Evolutionary conservation across 352 stramenopile genomes (phyloP), one percentile per base, ranked within the genome.

Genomic region (Phytophthora tentaculata): DNA sequence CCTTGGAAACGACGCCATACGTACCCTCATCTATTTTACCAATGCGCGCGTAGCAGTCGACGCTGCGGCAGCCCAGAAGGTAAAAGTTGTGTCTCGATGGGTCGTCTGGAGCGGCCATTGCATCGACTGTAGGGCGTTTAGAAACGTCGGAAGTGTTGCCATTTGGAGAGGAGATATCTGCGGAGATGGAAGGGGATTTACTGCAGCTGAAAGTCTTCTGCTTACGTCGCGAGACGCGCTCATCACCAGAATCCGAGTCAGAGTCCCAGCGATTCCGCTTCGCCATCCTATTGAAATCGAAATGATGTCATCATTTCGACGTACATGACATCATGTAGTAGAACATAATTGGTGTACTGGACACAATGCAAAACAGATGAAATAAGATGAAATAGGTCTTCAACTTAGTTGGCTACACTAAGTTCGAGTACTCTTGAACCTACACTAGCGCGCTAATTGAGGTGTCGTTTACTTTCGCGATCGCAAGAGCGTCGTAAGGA

Each of bases 1-100:
- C 97, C 59, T 97, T 97, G 67, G 95, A 99, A 3, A 99, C 97
- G 55, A 99, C 91, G 5, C 97, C 97, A 72, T 99, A 99, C 20
- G 97, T 98, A 3, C 97, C 97, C 81, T 99, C 94, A 53, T 98
- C 95, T 51, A 99, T 95, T 59, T 94, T 95, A 32, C 84, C 85
- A 23, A 99, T 90, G 7, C 95, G 85, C 59, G 97, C 90, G 63
- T 99, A 99, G 56, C 81, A 94, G 58, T 99, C 95, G 39, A 99
- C 96, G 52, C 90, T 98, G 39, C 96, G 90, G 67, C 96, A 99
- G 51, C 96, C 95, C 41, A 86, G 68, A 37, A 90, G 60, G 60
- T 92, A 90, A 62, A 91, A 91, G 54, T 91, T 91, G 70, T 91
- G 83, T 37, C 78, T 64, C 1, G 69, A 44, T 6, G 61, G 49